Base-by-base conservation (phyloP, 1,139 yeast species). In the Hyphopichia buzzinii region DNA sequence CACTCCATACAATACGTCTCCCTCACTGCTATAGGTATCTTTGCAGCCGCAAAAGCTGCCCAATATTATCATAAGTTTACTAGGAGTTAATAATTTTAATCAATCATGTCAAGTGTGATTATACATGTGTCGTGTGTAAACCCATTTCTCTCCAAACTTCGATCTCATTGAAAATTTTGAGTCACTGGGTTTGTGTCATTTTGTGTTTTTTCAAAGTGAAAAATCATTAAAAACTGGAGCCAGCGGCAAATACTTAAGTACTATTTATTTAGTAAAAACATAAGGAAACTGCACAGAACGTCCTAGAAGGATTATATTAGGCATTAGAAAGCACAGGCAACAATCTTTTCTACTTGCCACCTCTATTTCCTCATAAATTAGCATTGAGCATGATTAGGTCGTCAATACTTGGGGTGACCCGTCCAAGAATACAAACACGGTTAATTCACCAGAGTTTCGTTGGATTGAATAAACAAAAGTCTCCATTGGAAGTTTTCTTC, bases 401-500 rank as follows among this genome's bases (percentile, higher is more conserved):
- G 10, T 19, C 23, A 19, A 19, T 19, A 19, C 23, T 19, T 19
- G 23, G 23, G 23, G 23, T 19, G 23, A 10, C 10, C 23, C 23
- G 23, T 6, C 23, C 23, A 6, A 19, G 8, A 19, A 19, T 19
- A 19, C 38, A 35, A 28, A 19, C 26, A 3, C 21, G 38, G 19
- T 24, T 32, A 14, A 31, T 35, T 21, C 35, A 32, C 31, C 26
- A 23, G 21, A 15, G 31, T 14, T 27, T 17, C 30, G 14, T n/a
- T 15, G 16, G 8, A 12, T 27, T 17, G 13, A 33, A 33, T 14
- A 29, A 28, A 17, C 31, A 22, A 11, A 29, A 84, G 55, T 80
- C 95, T 11, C 98, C 99, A 14, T 66, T 89, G 58, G 89, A 88
- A 58, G 96, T 94, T 38, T 94, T 94, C 59, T 79, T 88, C 44